Base-by-base conservation (phyloP, 2,329 filamentous ascomycete species). In the Trichoderma aggressivum region DNA sequence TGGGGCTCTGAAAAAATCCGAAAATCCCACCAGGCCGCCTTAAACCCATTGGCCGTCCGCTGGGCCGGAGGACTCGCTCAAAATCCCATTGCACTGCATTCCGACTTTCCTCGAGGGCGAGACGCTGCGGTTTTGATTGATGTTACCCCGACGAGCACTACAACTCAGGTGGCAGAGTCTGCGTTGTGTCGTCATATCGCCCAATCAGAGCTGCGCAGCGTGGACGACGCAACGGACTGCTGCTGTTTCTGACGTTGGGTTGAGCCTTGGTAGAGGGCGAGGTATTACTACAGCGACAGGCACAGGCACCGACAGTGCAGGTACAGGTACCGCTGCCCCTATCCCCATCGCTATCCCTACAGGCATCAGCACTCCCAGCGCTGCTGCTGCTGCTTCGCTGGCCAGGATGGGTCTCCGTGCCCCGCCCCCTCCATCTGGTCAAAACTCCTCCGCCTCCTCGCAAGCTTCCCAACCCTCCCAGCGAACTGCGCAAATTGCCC, bases 401-500 rank as follows among this genome's bases (percentile, higher is more conserved):
- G 65, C 66, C 50, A 72, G 58, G 59, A 78, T 77, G 76, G 75
- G 74, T 76, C 75, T 73, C n/a, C 73, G 70, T 79, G 79, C 80
- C 80, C 80, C 80, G 79, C 80, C 80, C 79, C 80, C 80, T 81
- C 80, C 78, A 79, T 78, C 78, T 70, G 72, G 72, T 60, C 66
- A 68, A 71, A 72, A 71, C 72, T 70, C 71, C 74, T 77, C 75
- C 74, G 72, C 74, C 68, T 61, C 70, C 74, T 72, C 64, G 70
- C 67, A 71, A 75, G 76, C 76, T 63, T 76, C 78, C 79, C 86
- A 86, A 82, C 82, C 86, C 78, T 82, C 82, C 75, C 83, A 78
- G 75, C 83, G 86, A 74, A 86, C 86, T 72, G 82, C 84, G 60
- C 86, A 87, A 79, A 83, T 89, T 75, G 86, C 86, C 79, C 84